Conservation (phyloP, 257 asterid species). For the Apocynum venetum region DNA sequence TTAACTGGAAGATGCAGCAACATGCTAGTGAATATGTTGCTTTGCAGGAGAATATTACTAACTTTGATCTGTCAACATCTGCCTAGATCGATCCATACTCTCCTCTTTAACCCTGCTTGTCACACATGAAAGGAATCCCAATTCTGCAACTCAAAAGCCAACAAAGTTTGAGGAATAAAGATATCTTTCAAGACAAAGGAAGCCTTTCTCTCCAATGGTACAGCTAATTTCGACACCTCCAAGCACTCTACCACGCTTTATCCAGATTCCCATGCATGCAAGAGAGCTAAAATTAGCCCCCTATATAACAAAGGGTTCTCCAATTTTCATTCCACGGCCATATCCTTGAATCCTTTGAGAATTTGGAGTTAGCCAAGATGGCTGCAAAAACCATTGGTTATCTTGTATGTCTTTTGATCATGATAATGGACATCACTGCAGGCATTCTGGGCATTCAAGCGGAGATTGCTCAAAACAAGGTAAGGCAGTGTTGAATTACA, state of each 20-base stretch:
- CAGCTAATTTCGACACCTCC: slow-evolving; percentile 38
- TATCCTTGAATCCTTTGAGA: neutral
- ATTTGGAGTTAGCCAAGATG: slow-evolving; percentile 19
- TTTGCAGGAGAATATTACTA: slow-evolving; percentile 25
- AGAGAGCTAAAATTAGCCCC: slow-evolving; percentile 5
- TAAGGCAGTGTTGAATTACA: neutral
- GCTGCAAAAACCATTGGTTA: slow-evolving; percentile 19
- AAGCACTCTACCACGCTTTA: slow-evolving; percentile 41
- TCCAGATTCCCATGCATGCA: slow-evolving; percentile 41
- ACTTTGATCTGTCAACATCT: slow-evolving; percentile 27
- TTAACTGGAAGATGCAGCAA: slow-evolving; percentile 19
- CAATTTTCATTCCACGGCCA: slow-evolving; percentile 13
- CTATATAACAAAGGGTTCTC: slow-evolving; percentile 12
- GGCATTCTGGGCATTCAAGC: slow-evolving; percentile 48
- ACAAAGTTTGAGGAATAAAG: slow-evolving; percentile 27
- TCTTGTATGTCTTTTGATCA: slow-evolving; percentile 33
- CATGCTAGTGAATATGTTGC: slow-evolving; percentile 47
- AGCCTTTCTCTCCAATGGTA: slow-evolving; percentile 40
- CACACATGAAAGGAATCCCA: slow-evolving; percentile 60
- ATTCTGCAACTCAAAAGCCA: slow-evolving; percentile 8
- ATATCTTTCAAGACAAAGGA: slow-evolving; percentile 41
- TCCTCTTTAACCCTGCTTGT: slow-evolving; percentile 43
- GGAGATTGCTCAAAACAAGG: slow-evolving; percentile 44
- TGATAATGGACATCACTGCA: slow-evolving; percentile 34
- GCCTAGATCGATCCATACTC: neutral